Evolutionary conservation across 2,329 filamentous ascomycete species (phyloP), one percentile per base, ranked within the genome.

Genomic region (Diplodia seriata): DNA sequence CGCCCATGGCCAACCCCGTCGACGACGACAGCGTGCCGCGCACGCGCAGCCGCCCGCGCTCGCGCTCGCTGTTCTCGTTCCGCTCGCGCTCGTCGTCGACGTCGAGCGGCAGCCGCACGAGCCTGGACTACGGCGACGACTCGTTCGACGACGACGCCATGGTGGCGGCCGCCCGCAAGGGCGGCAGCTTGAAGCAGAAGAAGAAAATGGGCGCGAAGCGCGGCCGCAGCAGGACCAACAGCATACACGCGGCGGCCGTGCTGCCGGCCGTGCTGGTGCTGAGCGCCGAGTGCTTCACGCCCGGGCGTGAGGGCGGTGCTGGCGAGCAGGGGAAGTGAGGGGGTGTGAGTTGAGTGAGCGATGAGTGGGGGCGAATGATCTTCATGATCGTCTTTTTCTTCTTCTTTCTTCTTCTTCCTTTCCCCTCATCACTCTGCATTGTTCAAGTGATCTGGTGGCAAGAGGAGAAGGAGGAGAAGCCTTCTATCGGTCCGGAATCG

Each of bases 231-330:
- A 51, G 55, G 61, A 72, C 70, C 0, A 72, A 72, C 23, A 77
- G 74, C 1, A 65, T 78, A 7, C 76, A 76, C 69, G 77, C 76
- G n/a, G 61, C 77, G 36, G 77, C 76, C 8, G 74, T 78, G 49
- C 73, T 77, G 15, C 77, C 77, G 1, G 74, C 77, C 4, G 74
- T 78, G 23, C 61, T 78, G 67, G 72, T 78, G 43, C 49, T 78
- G 70, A 74, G 73, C 36, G 75, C 77, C 1, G 77, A 78, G 70
- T 61, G 78, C 56, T 78, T 78, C 50, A 78, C 76, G 61, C 77
- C 77, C 4, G 68, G 63, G 26, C 12, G 49, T 29, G 53, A 43
- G 29, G 20, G 12, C 14, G 14, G 36, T 11, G 36, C 43, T 26
- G 38, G 23, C 7, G 31, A 14, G 23, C 40, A 29, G 64, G 38